Evolutionary conservation across 768 basidiomycete genomes (phyloP).

Genomic region (Holtermannia corniformis): DNA sequence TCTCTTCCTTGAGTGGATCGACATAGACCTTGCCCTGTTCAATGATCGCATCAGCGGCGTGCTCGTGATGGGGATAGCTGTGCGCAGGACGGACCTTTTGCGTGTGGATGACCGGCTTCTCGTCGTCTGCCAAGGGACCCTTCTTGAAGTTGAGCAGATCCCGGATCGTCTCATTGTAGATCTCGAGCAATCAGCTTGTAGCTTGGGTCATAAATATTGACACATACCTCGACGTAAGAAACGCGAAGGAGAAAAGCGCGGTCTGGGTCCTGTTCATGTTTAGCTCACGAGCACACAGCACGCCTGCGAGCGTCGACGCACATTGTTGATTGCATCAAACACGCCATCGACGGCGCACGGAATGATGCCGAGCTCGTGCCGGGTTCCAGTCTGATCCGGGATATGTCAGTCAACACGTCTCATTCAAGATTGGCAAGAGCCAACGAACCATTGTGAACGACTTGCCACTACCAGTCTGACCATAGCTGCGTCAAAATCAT

Average conservation of each 20-base stretch:
- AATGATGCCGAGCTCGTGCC: conserved; percentile 36
- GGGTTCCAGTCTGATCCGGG: conserved; percentile 23
- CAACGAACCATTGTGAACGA: conserved; percentile 34
- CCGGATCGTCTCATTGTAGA: conserved; percentile 39
- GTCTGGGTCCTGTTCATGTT: conserved; percentile 23
- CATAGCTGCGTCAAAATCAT: conserved; percentile 20
- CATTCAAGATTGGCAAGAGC: neutral
- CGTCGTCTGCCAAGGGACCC: conserved; percentile 28
- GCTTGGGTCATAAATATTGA: neutral
- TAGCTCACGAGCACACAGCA: neutral
- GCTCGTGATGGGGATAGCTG: neutral
- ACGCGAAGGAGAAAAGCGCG: conserved; percentile 36
- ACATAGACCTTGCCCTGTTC: conserved; percentile 37
- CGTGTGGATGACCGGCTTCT: conserved; percentile 34
- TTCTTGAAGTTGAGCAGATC: conserved; percentile 36
- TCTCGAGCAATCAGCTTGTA: conserved; percentile 3
- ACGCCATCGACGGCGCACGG: conserved; percentile 39
- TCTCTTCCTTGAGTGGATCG: conserved; percentile 52
- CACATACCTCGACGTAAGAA: conserved; percentile 35
- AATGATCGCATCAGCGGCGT: neutral
- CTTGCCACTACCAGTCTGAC: conserved; percentile 39
- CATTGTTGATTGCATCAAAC: conserved; percentile 40
- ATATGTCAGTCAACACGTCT: neutral
- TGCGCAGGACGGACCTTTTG: conserved; percentile 24
- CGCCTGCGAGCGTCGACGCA: neutral